Conservation (phyloP, 768 basidiomycete species). For the Trichaptum fuscoviolaceum region DNA sequence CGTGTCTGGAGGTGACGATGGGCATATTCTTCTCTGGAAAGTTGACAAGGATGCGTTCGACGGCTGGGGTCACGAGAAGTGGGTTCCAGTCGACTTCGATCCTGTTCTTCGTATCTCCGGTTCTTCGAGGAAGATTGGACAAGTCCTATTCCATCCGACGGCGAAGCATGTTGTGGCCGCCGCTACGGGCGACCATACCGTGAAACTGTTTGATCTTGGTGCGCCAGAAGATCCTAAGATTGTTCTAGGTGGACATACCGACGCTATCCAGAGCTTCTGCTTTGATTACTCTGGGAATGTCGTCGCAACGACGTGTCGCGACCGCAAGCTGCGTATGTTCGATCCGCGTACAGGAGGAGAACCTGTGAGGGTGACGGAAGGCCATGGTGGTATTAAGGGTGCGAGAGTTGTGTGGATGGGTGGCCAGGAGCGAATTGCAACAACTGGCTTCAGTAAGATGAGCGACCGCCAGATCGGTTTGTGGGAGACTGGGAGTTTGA, state of each 20-base stretch:
- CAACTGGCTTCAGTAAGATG: constrained; percentile 97
- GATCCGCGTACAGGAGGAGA: constrained; percentile 82
- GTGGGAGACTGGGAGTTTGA: constrained; percentile 82
- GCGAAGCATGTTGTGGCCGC: constrained; percentile 82
- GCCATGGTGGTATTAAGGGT: constrained; percentile 92
- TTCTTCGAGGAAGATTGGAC: constrained; percentile 85
- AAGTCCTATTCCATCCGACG: constrained; percentile 91
- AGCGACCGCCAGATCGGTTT: constrained; percentile 86
- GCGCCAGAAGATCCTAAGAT: constrained; percentile 58
- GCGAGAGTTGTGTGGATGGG: constrained; percentile 90
- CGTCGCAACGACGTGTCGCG: constrained; percentile 86
- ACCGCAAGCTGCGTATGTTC: constrained; percentile 88
- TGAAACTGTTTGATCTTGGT: constrained; percentile 90
- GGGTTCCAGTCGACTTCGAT: constrained; percentile 79
- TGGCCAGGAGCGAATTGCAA: constrained; percentile 79
- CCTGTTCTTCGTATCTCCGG: constrained; percentile 79
- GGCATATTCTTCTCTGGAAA: constrained; percentile 90
- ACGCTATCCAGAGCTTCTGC: constrained; percentile 80
- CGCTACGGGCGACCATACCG: constrained; percentile 75
- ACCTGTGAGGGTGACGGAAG: constrained; percentile 78
- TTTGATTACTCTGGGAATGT: constrained; percentile 80
- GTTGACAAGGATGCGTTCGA: constrained; percentile 65
- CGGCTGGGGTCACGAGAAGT: constrained; percentile 79
- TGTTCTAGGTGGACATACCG: constrained; percentile 69
- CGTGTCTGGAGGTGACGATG: constrained; percentile 91